Evolutionary conservation across 1,284 basidiomycete species (phyloP).

Genomic region (Cutaneotrichosporon sp.): DNA sequence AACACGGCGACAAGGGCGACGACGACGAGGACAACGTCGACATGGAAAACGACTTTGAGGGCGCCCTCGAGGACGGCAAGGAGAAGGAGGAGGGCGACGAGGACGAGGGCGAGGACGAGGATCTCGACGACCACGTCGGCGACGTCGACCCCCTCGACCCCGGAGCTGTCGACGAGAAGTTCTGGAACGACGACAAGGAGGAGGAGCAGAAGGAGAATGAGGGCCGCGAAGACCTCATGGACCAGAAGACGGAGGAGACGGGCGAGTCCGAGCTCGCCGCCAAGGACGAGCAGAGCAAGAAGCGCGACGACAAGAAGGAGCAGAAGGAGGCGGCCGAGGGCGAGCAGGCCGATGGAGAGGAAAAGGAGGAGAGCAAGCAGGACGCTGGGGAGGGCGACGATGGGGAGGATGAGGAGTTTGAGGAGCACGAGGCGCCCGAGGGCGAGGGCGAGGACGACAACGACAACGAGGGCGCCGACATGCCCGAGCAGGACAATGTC

Average conservation of each 20-base stretch:
- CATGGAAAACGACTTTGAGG: constrained; percentile 67
- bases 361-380: constrained; percentile 33
- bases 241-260: constrained; percentile 51
- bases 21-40: constrained; percentile 67
- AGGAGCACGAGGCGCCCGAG: constrained; percentile 30
- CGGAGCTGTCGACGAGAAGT: constrained; percentile 87
- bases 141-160: constrained; percentile 86
- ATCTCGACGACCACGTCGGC: constrained; percentile 79
- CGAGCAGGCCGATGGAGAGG: constrained; percentile 34
- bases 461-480: constrained; percentile 50
- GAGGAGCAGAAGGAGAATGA: constrained; percentile 55
- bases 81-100: constrained; percentile 62
- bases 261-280: constrained; percentile 71
- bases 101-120: constrained; percentile 60
- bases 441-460: constrained; percentile 47
- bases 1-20: constrained; percentile 59
- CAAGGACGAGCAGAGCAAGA: constrained; percentile 61
- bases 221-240: constrained; percentile 52
- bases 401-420: constrained; percentile 33
- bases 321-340: constrained; percentile 36
- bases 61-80: constrained; percentile 75
- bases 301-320: constrained; percentile 48
- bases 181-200: constrained; percentile 83
- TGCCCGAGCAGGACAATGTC: constrained; percentile 59
- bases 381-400: constrained; percentile 36